Base-by-base conservation (phyloP, 2,329 filamentous ascomycete species). In the Aspergillus novofumigatus region DNA sequence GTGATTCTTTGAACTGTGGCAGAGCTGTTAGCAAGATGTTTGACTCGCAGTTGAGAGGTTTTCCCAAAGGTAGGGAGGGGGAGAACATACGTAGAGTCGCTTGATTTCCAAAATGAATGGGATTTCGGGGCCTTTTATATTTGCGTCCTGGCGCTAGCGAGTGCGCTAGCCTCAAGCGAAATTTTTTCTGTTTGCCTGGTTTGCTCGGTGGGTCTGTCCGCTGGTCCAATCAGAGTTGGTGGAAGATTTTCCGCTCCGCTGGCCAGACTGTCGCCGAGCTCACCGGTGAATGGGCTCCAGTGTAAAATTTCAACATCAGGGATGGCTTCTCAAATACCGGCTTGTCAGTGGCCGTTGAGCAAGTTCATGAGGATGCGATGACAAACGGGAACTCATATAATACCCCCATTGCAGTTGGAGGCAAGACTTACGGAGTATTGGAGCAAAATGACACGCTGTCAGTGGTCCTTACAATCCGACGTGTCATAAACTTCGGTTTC, bases 1-100 rank as follows among this genome's bases (percentile, higher is more conserved):
- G 90, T 91, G 90, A 93, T 93, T 92, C 90, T 91, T 77, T 78
- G 76, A 77, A 78, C 75, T 78, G 70, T 70, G 58, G 45, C 26
- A 54, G 32, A 45, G 52, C 47, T 25, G 65, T 70, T 63, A 70
- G 68, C 47, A 60, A 45, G 25, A 51, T 42, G 50, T 57, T 56
- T 52, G 10, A 14, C 45, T 25, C 9, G 35, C 29, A 29, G 20
- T 21, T n/a, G 10, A 45, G 47, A 44, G 28, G 26, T 17, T 41
- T 54, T 29, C 49, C 52, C 55, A 67, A 59, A 51, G 62, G 69
- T 67, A 56, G 64, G 69, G 66, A 59, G 62, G 49, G 56, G 63
- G 59, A 49, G 54, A 60, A 72, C 72, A 64, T 65, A 75, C 69
- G 74, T 75, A 77, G 74, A 76, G 73, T 77, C 75, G 75, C 72